A percentile compares a stretch with the other conserved stretches of the same genome.
Evolutionary conservation across 441 rosid species (phyloP).

Genomic region (Corymbia citriodora): DNA sequence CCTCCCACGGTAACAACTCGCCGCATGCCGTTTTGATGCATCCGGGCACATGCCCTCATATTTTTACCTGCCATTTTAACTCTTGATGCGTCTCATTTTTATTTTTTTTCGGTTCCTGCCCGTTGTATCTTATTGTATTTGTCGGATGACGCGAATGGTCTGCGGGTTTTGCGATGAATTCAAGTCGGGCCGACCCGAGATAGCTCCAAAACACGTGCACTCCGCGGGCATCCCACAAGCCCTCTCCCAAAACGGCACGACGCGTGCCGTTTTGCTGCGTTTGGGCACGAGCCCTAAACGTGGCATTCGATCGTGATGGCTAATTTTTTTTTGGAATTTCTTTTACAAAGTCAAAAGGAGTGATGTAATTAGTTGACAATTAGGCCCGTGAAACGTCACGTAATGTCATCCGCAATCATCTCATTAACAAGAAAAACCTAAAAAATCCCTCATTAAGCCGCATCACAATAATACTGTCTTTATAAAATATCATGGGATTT

Average conservation of each 20-base stretch:
- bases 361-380: not conserved
- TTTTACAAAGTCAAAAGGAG: not conserved
- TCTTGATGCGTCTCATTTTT: not conserved
- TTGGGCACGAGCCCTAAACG: not conserved
- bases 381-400: not conserved
- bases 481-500: fast-evolving
- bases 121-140: not conserved
- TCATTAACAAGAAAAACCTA: not conserved
- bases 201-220: not conserved
- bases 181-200: not conserved
- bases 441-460: not conserved
- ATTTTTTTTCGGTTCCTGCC: not conserved
- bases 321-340: not conserved
- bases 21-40: not conserved
- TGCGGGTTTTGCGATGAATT: not conserved
- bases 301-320: not conserved
- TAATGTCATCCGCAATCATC: not conserved
- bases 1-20: too few relatives aligned
- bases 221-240: not conserved
- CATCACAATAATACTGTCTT: not conserved
- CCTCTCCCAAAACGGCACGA: not conserved
- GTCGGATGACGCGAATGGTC: not conserved
- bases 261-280: not conserved
- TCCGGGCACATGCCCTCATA: not conserved
- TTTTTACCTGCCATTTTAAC: not conserved